A percentile compares a stretch with the other conserved stretches of the same genome.
These are phyloP conservation scores for Pseudocercospora cruenta DNA, from an alignment of 2,329 filamentous ascomycete species.

Conservation along the genomic window DNA sequence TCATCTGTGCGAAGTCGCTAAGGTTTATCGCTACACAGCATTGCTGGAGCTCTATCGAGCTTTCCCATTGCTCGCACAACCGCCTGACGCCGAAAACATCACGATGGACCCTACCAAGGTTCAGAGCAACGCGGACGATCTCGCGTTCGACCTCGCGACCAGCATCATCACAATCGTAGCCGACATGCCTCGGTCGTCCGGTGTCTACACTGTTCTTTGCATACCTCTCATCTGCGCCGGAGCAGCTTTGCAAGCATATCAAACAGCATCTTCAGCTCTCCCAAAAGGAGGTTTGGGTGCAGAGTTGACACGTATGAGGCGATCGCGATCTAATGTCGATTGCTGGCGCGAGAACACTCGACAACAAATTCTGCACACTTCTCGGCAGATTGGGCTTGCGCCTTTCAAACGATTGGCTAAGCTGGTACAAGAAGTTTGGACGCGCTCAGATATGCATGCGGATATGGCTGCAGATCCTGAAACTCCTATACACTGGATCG, in stretches of 20 bases:
- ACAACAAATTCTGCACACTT: slow-evolving; percentile 17
- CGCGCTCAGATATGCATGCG: slow-evolving; percentile 13
- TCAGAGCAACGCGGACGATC: background rate
- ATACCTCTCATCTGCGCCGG: slow-evolving; percentile 20
- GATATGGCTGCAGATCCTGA: slow-evolving; percentile 3
- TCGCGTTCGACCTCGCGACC: slow-evolving; percentile 15
- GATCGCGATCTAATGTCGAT: background rate
- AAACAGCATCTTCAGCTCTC: background rate
- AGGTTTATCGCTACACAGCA: slow-evolving; percentile 16
- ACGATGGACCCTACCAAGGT: background rate
- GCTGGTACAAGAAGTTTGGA: slow-evolving; percentile 24
- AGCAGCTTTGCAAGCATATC: slow-evolving; percentile 9
- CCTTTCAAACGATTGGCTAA: slow-evolving; percentile 15
- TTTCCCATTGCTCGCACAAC: slow-evolving; percentile 13
- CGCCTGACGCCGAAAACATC: background rate
- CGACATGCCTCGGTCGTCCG: slow-evolving; percentile 12
- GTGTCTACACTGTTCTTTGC: slow-evolving; percentile 18
- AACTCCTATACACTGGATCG: slow-evolving; percentile 23
- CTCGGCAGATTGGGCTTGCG: slow-evolving; percentile 13
- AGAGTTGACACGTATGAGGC: slow-evolving; percentile 10
- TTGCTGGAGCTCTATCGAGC: slow-evolving; percentile 22
- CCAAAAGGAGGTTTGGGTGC: background rate
- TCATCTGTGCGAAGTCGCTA: slow-evolving; percentile 21
- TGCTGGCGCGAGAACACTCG: slow-evolving; percentile 15
- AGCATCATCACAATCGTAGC: slow-evolving; percentile 18